Evolutionary conservation across 352 stramenopile species (phyloP), one percentile per base, ranked within the genome.

Genomic region (Phytophthora parvispora): DNA sequence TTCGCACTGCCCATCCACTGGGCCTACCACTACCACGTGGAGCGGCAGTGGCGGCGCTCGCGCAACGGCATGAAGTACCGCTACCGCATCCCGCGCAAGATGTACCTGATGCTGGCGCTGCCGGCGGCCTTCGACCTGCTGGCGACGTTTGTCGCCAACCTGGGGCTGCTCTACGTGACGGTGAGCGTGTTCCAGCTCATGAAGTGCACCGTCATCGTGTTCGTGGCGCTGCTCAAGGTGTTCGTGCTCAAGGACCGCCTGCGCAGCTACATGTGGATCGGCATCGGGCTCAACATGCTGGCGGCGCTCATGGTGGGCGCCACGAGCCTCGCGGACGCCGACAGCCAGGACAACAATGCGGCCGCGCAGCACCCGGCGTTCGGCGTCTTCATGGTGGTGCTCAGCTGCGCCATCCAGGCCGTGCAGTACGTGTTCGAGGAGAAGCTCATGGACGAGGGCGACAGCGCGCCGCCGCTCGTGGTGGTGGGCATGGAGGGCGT

Each of bases 391-490:
- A 94, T 99, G 74, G 95, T 99, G 47, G 88, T 99, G 45, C 67
- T 98, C 2, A 98, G 97, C 63, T 98, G 97, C 55, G 92, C 97
- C 40, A 95, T 99, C 9, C 96, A 99, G 74, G 92, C 93, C 2
- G 78, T 98, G 25, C 96, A 99, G 67, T 99, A 99, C 82, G 97
- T 99, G 27, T 99, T 99, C 68, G 97, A 99, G 70, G 97, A 99
- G 80, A 99, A 99, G 78, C 89, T 99, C 36, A 98, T 99, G 94
- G 95, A 95, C 58, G 96, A 98, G 72, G 93, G 96, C 55, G 86
- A 97, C 56, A 94, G 89, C 53, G 93, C 96, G 32, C 95, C 97
- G 29, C 88, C 98, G 31, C 81, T 99, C 16, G 96, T 99, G 2
- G 89, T 96, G 28, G 87, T 96, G 59, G 97, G 97, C 24, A 99